A percentile compares a stretch with the other conserved stretches of the same genome.
These are phyloP conservation scores for Penicillium dipodomyicola DNA, from an alignment of 495 filamentous ascomycete species.

Conservation along the genomic window DNA sequence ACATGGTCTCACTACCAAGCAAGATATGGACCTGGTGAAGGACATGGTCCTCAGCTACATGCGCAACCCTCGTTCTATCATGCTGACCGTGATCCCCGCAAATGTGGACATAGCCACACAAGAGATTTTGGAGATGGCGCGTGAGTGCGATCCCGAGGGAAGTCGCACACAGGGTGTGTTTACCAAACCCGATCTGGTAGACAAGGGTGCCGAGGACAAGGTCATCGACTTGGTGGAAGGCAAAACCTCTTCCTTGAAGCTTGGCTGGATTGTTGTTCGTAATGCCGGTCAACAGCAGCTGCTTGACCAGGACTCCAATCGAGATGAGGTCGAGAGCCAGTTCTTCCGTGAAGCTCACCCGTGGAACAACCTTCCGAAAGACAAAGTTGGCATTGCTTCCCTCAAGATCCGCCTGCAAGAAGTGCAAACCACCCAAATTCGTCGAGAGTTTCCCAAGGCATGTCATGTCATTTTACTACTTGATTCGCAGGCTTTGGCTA, in stretches of 20 bases:
- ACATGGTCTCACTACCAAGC: too few relatives aligned
- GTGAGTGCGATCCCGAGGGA: conserved; percentile 47
- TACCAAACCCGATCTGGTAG: conserved; percentile 34
- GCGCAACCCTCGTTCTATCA: too few relatives aligned
- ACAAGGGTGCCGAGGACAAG: conserved; percentile 33
- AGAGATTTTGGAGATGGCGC: conserved; percentile 25
- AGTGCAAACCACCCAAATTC: not conserved
- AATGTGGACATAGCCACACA: too few relatives aligned
- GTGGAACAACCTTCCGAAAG: not conserved
- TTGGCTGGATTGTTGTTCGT: conserved; percentile 57
- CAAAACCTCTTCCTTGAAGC: conserved; percentile 31
- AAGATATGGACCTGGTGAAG: too few relatives aligned
- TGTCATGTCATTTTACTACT: not conserved
- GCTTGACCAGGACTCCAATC: not conserved
- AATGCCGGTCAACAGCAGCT: conserved; percentile 43
- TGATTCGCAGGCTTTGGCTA: not conserved
- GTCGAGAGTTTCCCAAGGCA: not conserved
- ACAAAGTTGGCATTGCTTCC: not conserved
- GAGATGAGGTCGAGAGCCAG: not conserved
- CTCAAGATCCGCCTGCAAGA: not conserved
- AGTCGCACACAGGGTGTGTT: conserved; percentile 56
- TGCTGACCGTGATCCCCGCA: too few relatives aligned
- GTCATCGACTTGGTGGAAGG: conserved; percentile 49
- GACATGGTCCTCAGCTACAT: too few relatives aligned
- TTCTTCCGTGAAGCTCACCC: not conserved